Evolutionary conservation across 108 stramenopile species (phyloP), one percentile per base, ranked within the genome.

Genomic region (Cyclotella cryptica): DNA sequence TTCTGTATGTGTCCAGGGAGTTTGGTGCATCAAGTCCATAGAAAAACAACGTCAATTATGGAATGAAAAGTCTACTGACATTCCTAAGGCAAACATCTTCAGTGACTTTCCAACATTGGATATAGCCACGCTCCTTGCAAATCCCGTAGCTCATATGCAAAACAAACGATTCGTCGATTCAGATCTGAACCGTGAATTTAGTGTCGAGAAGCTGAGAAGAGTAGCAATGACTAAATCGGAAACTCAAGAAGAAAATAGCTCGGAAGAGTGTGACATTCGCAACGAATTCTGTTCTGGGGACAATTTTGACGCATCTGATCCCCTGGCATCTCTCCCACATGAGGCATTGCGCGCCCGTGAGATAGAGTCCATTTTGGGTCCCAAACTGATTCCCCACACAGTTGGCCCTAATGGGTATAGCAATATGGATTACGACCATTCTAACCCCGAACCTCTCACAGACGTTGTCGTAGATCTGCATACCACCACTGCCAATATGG

Each of bases 171-270:
- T 93, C 75, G 57, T 94, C 9, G 85, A 92, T 62, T 43, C 57
- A 13, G 95, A 96, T 81, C 66, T 96, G 62, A 96, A 96, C 81
- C 87, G 95, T 45, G 85, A 91, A 70, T 96, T 96, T 68, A 72
- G 80, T 28, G 66, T 72, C 15, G 84, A 86, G 0, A 77, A 81
- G 28, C 76, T 87, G 45, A 75, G 54, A 29, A 73, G 59, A 43
- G 72, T 80, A n/a, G 30, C 66, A 21, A 27, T 14, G 22, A 39
- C 58, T 2, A 35, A 35, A 40, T 17, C 22, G n/a, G 49, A 46
- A n/a, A 29, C 30, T 30, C 53, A 69, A n/a, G 69, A 49, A 26
- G 26, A 44, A 30, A 30, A 61, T 26, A 64, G 21, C 19, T 42
- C 30, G 18, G 68, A 63, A 42, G 46, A 70, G 13, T 77, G 80